These are phyloP conservation scores for Linnemannia schmuckeri DNA, from an alignment of 192 early-diverging fungal species.

Conservation along the genomic window DNA sequence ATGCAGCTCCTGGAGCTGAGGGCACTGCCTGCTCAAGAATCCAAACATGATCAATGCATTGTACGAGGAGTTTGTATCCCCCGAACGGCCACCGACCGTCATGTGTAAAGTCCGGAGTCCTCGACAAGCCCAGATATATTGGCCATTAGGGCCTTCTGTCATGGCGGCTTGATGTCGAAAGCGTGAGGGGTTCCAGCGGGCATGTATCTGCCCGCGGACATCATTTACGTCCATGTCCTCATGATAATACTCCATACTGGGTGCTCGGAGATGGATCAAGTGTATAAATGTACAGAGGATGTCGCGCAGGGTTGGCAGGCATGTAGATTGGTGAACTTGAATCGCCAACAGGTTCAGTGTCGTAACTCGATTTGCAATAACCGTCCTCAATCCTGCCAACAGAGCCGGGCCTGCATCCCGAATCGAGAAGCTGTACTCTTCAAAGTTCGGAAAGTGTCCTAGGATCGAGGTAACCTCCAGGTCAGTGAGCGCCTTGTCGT, in stretches of 20 bases:
- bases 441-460: not conserved
- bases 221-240: not conserved
- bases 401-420: not conserved
- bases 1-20: not conserved
- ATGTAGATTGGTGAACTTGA: not conserved
- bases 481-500: not conserved
- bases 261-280: not conserved
- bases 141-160: not conserved
- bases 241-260: not conserved
- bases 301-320: not conserved
- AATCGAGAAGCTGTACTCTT: not conserved
- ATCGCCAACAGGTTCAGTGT: not conserved
- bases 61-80: not conserved
- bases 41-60: not conserved
- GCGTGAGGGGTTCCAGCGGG: not conserved
- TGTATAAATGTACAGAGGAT: not conserved
- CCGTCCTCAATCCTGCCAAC: not conserved
- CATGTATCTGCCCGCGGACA: not conserved
- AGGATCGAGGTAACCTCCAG: not conserved
- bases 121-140: not conserved
- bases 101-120: not conserved
- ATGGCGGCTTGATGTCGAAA: not conserved
- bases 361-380: not conserved
- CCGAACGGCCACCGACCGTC: not conserved
- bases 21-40: not conserved